These are phyloP conservation scores for Fraxinus paxiana DNA, from an alignment of 305 asterid species.

Conservation along the genomic window DNA sequence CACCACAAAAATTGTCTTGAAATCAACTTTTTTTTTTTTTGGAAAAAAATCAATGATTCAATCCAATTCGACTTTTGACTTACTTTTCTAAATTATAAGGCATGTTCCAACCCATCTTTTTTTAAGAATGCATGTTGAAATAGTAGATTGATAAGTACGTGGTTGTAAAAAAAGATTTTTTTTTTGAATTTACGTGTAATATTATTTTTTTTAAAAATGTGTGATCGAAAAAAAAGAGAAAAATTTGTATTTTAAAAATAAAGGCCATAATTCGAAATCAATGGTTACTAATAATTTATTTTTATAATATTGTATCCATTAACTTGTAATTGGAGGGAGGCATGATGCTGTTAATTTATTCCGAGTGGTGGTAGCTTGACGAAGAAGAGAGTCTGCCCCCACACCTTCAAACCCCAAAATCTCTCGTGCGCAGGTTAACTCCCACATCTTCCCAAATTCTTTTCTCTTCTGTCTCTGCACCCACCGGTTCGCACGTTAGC, in stretches of 20 bases:
- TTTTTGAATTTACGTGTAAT: too few relatives aligned
- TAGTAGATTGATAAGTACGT: not conserved
- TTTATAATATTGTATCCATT: not conserved
- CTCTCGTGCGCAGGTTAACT: constrained; percentile 3
- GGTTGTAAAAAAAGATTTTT: too few relatives aligned
- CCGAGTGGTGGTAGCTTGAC: not conserved
- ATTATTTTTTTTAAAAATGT: too few relatives aligned
- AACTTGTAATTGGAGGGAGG: not conserved
- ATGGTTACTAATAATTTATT: not conserved
- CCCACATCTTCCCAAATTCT: not conserved
- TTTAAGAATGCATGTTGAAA: not conserved
- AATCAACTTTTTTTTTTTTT: not conserved
- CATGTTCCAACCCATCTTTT: not conserved
- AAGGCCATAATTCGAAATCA: not conserved
- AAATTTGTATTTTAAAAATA: too few relatives aligned
- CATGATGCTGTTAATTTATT: not conserved
- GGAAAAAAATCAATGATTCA: not conserved
- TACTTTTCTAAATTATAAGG: not conserved
- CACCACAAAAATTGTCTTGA: not conserved
- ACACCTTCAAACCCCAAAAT: not conserved
- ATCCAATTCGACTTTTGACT: not conserved
- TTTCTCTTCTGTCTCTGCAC: not conserved
- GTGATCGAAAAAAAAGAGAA: not conserved
- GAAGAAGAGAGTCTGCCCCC: constrained; percentile 3
- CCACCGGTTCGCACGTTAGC: not conserved